Conservation (phyloP, 2,329 filamentous ascomycete genomes). For the Colletotrichum liriopes region DNA sequence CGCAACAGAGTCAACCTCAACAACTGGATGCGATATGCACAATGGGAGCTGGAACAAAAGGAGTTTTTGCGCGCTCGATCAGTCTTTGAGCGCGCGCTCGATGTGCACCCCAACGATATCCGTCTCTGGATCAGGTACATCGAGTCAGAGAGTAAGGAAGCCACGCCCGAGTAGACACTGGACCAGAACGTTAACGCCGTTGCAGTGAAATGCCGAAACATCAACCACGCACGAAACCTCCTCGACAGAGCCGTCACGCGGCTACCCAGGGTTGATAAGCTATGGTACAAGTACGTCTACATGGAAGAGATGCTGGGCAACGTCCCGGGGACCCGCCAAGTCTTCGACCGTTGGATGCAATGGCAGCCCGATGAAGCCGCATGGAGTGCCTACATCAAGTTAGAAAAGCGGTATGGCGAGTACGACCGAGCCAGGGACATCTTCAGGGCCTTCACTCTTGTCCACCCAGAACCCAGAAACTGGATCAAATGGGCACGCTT, state of each 20-base stretch:
- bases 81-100: conserved; percentile 94
- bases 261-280: conserved; percentile 90
- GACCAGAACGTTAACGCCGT: conserved; percentile 2
- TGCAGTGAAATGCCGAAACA: conserved; percentile 73
- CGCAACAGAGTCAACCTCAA: conserved; percentile 96
- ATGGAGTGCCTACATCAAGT: conserved; percentile 96
- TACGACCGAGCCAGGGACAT: conserved; percentile 92
- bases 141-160: conserved; percentile 93
- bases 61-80: conserved; percentile 93
- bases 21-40: conserved; percentile 98
- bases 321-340: conserved; percentile 89
- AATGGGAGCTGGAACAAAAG: conserved; percentile 98
- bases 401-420: conserved; percentile 96
- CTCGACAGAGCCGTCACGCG: conserved; percentile 96
- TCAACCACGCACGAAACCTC: conserved; percentile 96
- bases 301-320: conserved; percentile 99
- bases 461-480: conserved; percentile 94
- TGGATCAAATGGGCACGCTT: conserved; percentile 99
- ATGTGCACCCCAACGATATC: conserved; percentile 90
- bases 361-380: conserved; percentile 98
- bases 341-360: conserved; percentile 98
- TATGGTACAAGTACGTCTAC: conserved; percentile 99
- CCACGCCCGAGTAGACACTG: neutral
- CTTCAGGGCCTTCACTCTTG: conserved; percentile 89
- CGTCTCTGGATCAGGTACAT: conserved; percentile 94